Evolutionary conservation across 345 rosid species (phyloP), one percentile per base, ranked within the genome.

Genomic region (Nasturtium officinale): DNA sequence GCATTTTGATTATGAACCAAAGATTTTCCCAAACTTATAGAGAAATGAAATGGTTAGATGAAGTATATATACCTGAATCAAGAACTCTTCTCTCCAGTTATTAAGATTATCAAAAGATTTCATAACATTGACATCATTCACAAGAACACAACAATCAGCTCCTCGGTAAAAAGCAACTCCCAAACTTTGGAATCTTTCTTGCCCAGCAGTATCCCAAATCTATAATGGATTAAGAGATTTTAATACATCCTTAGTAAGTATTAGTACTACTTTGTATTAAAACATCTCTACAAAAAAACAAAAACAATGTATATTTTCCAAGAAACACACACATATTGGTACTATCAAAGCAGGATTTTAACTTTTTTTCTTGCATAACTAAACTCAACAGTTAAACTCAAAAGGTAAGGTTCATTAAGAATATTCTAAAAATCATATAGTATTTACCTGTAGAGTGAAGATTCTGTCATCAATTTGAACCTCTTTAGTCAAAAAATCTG

Each of bases 171-270:
- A 91, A 5, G 97, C 95, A 10, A 91, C 97, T 48, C 92, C 97
- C 6, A 91, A 87, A 65, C 97, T 91, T 63, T 91, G 97, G 61
- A 91, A 91, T 56, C 97, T 84, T 64, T 91, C 97, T 80, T 91
- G 97, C 12, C 97, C 95, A 7, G 97, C 92, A 18, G 97, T 91
- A 77, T 91, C 97, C 97, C 97, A 91, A 72, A 91, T 87, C 96
- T 72, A 2, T 16, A 56, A 32, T 32, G 6, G 0, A 45, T 45
- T 11, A 28, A 42, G 13, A 38, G 20, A 61, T 28, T 45, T 62
- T 10, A 29, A n/a, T 45, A 3, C 48, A 45, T 6, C 20, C n/a
- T 0, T 40, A 38, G 11, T 12, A 11, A n/a, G n/a, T 38, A 38
- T 38, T 12, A 32, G 37, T 33, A 8, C 1, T 29, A 29, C 25